A percentile compares a stretch with the other conserved stretches of the same genome.
These are phyloP conservation scores for Sinapis alba DNA, from an alignment of 441 rosid species.

Conservation along the genomic window DNA sequence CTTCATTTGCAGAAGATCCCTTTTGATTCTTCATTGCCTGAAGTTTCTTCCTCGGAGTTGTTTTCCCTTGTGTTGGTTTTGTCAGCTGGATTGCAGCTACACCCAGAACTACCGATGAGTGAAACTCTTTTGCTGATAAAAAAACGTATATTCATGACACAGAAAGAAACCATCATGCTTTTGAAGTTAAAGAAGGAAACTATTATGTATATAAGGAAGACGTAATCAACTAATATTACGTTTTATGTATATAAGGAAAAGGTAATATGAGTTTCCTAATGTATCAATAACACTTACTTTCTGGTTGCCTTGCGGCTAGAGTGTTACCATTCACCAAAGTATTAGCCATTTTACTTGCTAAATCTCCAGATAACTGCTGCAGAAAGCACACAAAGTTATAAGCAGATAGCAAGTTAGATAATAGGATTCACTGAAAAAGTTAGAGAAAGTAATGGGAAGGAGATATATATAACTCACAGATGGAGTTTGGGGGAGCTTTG, in stretches of 20 bases:
- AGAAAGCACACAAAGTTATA: not conserved
- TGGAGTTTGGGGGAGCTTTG: not conserved
- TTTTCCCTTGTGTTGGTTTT: slow-evolving; percentile 31
- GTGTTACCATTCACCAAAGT: slow-evolving; percentile 10
- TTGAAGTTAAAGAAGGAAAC: slow-evolving; percentile 2
- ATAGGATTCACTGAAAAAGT: not conserved
- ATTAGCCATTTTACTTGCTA: slow-evolving; percentile 12
- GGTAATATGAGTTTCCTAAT: not conserved
- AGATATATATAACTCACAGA: slow-evolving; percentile 22
- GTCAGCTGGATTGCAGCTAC: slow-evolving; percentile 13
- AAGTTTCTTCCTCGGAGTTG: slow-evolving; percentile 37
- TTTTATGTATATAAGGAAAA: not conserved
- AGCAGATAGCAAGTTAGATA: not conserved
- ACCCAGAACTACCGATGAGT: slow-evolving; percentile 30
- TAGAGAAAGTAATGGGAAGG: not conserved
- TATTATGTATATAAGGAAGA: not conserved
- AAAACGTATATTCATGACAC: slow-evolving; percentile 11
- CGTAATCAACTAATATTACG: not conserved
- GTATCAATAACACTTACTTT: slow-evolving; percentile 19
- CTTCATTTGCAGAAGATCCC: slow-evolving; percentile 15
- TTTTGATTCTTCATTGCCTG: slow-evolving; percentile 32
- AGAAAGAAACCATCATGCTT: not conserved
- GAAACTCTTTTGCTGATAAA: slow-evolving; percentile 21
- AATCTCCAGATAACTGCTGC: slow-evolving; percentile 21
- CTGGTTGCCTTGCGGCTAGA: slow-evolving; percentile 2